Conservation (phyloP, 2,329 filamentous ascomycete species). For the Monilinia fructigena region DNA sequence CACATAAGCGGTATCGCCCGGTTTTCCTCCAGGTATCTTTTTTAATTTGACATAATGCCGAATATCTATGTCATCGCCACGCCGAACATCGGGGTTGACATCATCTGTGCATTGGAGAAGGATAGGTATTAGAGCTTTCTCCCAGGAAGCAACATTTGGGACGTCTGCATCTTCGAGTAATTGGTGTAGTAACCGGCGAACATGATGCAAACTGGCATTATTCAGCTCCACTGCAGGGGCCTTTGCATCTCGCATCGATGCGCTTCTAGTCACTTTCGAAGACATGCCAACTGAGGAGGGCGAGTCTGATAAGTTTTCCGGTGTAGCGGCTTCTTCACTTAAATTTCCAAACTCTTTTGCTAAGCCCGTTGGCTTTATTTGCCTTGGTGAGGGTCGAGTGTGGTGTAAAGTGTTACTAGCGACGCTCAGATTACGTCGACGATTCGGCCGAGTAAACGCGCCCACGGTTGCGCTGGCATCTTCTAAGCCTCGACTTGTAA, state of each 20-base stretch:
- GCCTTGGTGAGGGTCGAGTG: constrained; percentile 68
- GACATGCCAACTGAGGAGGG: constrained; percentile 30
- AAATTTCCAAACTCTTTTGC: constrained; percentile 43
- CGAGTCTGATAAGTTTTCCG: constrained; percentile 29
- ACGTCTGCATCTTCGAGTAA: constrained; percentile 75
- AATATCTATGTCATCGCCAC: constrained; percentile 94
- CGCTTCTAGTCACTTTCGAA: constrained; percentile 67
- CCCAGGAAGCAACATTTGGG: constrained; percentile 74
- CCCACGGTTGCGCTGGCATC: constrained; percentile 59
- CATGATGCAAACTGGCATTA: constrained; percentile 81
- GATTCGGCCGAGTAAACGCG: constrained; percentile 58
- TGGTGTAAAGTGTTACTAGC: constrained; percentile 70
- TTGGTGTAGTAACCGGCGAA: constrained; percentile 80
- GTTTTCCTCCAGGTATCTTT: constrained; percentile 86
- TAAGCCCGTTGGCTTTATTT: constrained; percentile 39
- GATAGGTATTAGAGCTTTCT: constrained; percentile 86
- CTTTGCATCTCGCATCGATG: constrained; percentile 74
- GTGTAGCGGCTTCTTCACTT: constrained; percentile 34
- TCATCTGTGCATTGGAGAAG: constrained; percentile 89
- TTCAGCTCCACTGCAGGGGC: constrained; percentile 82
- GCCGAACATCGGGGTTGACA: constrained; percentile 86
- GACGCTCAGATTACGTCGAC: constrained; percentile 80
- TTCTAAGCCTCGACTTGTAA: constrained; percentile 64
- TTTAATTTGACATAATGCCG: constrained; percentile 97
- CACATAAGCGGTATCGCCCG: constrained; percentile 91